Evolutionary conservation across 1,284 basidiomycete species (phyloP), one percentile per base, ranked within the genome.

Genomic region (Cystobasidium slooffiae): DNA sequence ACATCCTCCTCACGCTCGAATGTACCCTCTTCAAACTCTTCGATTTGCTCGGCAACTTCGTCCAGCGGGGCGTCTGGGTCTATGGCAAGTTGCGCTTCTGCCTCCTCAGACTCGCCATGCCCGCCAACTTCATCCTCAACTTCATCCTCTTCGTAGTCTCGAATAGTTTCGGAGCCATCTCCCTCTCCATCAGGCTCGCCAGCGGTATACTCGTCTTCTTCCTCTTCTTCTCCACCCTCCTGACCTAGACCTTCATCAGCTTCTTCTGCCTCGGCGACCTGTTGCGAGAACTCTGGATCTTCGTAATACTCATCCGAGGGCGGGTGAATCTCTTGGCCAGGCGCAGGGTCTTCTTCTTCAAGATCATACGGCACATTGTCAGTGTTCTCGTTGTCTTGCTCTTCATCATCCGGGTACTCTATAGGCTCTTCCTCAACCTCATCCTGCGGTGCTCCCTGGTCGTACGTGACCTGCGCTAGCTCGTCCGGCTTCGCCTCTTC

Each of bases 271-370:
- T 75, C 31, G 12, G 77, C 58, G 9, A 55, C 56, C 20, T 77
- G 77, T 68, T 79, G 76, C 55, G 76, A 74, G 31, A 75, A 64
- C 37, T 61, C 52, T 39, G 58, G 52, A 24, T 55, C 64, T 68
- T 75, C 74, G 51, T 72, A 72, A 39, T 62, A 46, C 49, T 62
- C 69, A 22, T 75, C 69, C 3, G 64, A 51, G 18, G 69, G 70
- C 46, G 70, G 69, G n/a, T 72, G 68, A 14, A 67, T 18, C 18
- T 72, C 64, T 52, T 43, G 16, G 41, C n/a, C 16, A 6, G 24
- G 10, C 6, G 18, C 75, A 14, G 31, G 24, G 14, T 55, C 16
- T 22, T 53, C 62, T 49, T 66, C 63, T 49, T 52, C n/a, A 6
- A 31, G 31, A 31, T 49, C 52, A 6, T 6, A n/a, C 8, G 51